A percentile compares a stretch with the other conserved stretches of the same genome.
phyloP scores from a whole-genome alignment of 371 early-diverging fungal species.

The Mortierella sp. region DNA sequence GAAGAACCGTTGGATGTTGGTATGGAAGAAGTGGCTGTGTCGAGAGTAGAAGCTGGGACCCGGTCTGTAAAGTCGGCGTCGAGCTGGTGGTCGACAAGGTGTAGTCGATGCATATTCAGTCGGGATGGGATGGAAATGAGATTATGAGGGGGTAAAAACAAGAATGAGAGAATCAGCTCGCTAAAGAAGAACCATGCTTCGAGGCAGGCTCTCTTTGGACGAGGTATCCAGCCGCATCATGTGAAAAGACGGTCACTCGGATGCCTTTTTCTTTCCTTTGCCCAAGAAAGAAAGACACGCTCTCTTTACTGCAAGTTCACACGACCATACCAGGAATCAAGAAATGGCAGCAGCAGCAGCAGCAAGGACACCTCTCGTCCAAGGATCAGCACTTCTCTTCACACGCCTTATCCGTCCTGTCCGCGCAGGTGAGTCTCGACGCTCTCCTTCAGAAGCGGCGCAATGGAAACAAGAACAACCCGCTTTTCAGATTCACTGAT shows the following conservation, averaged over 20 bases:
- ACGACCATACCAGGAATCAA: neutral
- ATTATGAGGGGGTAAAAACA: neutral
- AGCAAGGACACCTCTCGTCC: neutral
- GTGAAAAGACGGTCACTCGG: conserved; percentile 13
- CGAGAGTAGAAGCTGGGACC: neutral
- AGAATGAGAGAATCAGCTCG: neutral
- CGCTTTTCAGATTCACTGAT: neutral
- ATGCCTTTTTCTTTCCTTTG: neutral
- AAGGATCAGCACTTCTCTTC: neutral
- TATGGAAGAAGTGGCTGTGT: neutral
- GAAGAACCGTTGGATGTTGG: neutral
- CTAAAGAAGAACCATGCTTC: neutral
- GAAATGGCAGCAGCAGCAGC: neutral
- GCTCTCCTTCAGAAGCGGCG: neutral
- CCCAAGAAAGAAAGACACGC: neutral
- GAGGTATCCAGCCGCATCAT: conserved; percentile 1
- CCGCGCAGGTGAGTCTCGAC: neutral
- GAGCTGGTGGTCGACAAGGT: neutral
- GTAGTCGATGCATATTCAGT: neutral
- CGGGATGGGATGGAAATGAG: neutral
- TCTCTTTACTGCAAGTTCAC: neutral
- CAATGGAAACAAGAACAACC: neutral
- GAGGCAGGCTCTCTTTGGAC: neutral
- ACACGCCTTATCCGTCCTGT: neutral
- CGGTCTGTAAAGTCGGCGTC: neutral